Base-by-base conservation (phyloP, 345 rosid species). In the Eucalyptus erythrocorys region DNA sequence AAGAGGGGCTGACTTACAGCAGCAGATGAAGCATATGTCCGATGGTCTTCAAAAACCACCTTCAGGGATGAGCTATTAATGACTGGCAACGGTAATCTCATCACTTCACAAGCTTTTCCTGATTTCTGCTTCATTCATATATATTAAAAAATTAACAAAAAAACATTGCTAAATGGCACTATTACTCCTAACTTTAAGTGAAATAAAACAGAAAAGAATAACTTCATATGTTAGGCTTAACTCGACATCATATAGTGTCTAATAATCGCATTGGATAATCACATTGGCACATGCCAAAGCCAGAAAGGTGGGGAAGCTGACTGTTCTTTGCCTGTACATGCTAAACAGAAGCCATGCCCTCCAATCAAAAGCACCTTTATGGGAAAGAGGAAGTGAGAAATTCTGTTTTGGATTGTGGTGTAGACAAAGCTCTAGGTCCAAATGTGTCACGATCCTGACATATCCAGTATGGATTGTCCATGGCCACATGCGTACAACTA, bases 1-100 rank as follows among this genome's bases (percentile, higher is more conserved):
- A 55, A 71, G 43, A 48, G 49, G 84, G 51, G 68, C 30, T 85
- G 89, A 94, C 99, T 94, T 97, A 98, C 99, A 89, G 96, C 95
- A 86, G 94, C 93, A 90, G 94, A 89, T 47, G 99, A 95, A 85
- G 98, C 99, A 92, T 94, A 95, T 40, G 99, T 98, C 90, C 99
- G 95, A 89, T 96, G 98, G 92, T 98, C 99, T 92, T 98, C 99
- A 92, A 93, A 96, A 89, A 94, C 71, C 80, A 98, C 94, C 93
- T 94, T 96, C 81, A 97, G 97, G 27, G 99, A 96, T 86, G 97
- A 94, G 89, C 91, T 89, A 59, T 94, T 92, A 92, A 98, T 93
- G 86, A 95, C 92, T 88, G 99, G 99, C 92, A 98, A 92, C 92
- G 94, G 94, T 90, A 95, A 95, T 90, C 91, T 94, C 90, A 94